Evolutionary conservation across 2,329 filamentous ascomycete species (phyloP).

Genomic region (Sporothrix luriei): DNA sequence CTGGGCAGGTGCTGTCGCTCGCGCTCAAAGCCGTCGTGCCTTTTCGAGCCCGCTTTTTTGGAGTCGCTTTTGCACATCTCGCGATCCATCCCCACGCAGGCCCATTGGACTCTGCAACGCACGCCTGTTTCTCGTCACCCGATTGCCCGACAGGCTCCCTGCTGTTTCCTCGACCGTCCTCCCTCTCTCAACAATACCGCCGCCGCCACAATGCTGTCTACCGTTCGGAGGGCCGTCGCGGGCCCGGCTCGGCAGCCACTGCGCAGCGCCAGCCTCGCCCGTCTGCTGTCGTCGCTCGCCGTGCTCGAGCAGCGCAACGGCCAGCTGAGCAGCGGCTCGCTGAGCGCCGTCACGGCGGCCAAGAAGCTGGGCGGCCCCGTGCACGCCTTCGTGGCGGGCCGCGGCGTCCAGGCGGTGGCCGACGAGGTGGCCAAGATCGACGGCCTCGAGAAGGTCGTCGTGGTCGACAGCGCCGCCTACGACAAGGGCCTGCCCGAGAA

Average conservation of each 20-base stretch:
- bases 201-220: slow-evolving; percentile 33
- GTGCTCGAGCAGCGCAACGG: slow-evolving; percentile 92
- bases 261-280: slow-evolving; percentile 59
- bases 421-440: slow-evolving; percentile 85
- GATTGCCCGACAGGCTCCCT: too few relatives aligned
- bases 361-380: slow-evolving; percentile 82
- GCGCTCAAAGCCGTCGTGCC: slow-evolving; percentile 26
- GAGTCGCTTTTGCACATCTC: slow-evolving; percentile 19
- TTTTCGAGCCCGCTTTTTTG: slow-evolving; percentile 21
- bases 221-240: slow-evolving; percentile 32
- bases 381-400: slow-evolving; percentile 85
- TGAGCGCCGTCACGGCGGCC: slow-evolving; percentile 84
- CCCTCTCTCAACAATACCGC: background rate
- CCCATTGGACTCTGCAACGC: background rate
- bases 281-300: slow-evolving; percentile 83
- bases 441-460: slow-evolving; percentile 88
- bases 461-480: slow-evolving; percentile 85
- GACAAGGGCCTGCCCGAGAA: slow-evolving; percentile 95
- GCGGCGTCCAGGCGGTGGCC: slow-evolving; percentile 72
- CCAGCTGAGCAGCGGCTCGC: slow-evolving; percentile 77
- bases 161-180: background rate
- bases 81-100: background rate
- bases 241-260: slow-evolving; percentile 27
- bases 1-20: slow-evolving; percentile 3
- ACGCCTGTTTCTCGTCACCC: background rate